phyloP scores from a whole-genome alignment of 2,329 filamentous ascomycete genomes.

The Fusarium subtropicale region DNA sequence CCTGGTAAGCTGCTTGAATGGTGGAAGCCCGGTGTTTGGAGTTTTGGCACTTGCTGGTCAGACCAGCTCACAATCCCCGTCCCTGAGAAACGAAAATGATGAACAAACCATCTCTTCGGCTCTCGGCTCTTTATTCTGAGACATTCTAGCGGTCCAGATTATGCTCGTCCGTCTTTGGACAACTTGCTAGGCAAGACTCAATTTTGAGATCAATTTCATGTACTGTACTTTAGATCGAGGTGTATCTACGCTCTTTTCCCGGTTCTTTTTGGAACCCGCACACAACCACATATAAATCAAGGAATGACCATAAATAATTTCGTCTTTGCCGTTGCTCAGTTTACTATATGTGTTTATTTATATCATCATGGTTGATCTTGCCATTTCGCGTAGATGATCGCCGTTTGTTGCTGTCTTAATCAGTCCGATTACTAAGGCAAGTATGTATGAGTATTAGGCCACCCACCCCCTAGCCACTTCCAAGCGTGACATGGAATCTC shows the following conservation, averaged over 20 bases:
- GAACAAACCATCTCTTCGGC: neutral
- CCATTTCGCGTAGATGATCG: neutral
- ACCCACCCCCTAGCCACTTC: neutral
- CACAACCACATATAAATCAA: slow-evolving; percentile 12
- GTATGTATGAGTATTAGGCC: neutral
- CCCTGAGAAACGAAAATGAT: neutral
- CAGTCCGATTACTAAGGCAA: too few relatives aligned
- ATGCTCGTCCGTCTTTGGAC: slow-evolving; percentile 30
- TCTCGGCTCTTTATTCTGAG: slow-evolving; percentile 9
- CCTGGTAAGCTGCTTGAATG: slow-evolving; percentile 57
- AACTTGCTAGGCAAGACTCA: slow-evolving; percentile 34
- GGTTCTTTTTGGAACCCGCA: slow-evolving; percentile 4
- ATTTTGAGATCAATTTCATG: slow-evolving; percentile 40
- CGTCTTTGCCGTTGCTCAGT: neutral
- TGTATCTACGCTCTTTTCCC: slow-evolving; percentile 38
- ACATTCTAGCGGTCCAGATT: slow-evolving; percentile 13
- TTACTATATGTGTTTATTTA: neutral
- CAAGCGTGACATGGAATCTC: slow-evolving; percentile 1
- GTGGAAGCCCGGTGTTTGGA: slow-evolving; percentile 1
- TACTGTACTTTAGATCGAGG: slow-evolving; percentile 40
- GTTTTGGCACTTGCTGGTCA: slow-evolving; percentile 20
- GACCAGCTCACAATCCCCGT: slow-evolving; percentile 11
- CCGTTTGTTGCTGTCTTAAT: neutral
- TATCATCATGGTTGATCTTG: too few relatives aligned
- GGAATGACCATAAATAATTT: slow-evolving; percentile 5